A percentile compares a stretch with the other conserved stretches of the same genome.
Evolutionary conservation across 768 basidiomycete genomes (phyloP).

Genomic region (Leccinum variicolor): DNA sequence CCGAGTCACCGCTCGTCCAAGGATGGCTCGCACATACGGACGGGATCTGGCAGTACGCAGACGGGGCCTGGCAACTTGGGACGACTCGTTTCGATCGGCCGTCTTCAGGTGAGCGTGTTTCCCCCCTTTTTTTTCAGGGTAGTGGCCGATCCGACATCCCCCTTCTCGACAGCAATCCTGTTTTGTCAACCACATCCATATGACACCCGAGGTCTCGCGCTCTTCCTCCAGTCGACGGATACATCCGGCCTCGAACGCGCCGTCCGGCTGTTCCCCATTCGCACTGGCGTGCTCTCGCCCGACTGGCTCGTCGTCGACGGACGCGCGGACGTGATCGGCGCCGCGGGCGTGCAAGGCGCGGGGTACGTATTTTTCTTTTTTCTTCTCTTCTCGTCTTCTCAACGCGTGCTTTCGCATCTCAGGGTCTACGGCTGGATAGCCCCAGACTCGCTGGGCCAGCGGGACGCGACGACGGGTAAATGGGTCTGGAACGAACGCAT

Average conservation of each 20-base stretch:
- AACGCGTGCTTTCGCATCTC: not conserved
- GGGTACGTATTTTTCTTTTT: conserved; percentile 49
- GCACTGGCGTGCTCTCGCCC: conserved; percentile 74
- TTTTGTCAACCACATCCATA: conserved; percentile 53
- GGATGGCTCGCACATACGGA: conserved; percentile 27
- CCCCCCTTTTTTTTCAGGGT: not conserved
- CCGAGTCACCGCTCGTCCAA: conserved; percentile 32
- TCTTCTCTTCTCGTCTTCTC: not conserved
- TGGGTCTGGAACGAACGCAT: no score
- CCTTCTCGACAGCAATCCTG: conserved; percentile 47
- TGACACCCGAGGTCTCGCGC: conserved; percentile 30
- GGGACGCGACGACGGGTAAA: no score
- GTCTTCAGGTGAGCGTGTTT: conserved; percentile 16
- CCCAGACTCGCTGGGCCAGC: no score
- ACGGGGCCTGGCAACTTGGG: conserved; percentile 16
- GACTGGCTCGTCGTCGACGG: conserved; percentile 72
- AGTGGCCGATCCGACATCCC: not conserved
- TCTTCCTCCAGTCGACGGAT: conserved; percentile 66
- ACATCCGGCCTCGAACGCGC: conserved; percentile 60
- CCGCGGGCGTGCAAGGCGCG: conserved; percentile 69
- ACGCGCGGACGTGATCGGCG: conserved; percentile 53
- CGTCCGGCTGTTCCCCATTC: conserved; percentile 72
- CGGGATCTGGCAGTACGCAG: conserved; percentile 18
- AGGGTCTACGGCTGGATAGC: conserved; percentile 25
- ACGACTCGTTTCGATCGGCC: conserved; percentile 15